These are phyloP conservation scores for Baorangia bicolor DNA, from an alignment of 768 basidiomycete genomes.

Conservation along the genomic window DNA sequence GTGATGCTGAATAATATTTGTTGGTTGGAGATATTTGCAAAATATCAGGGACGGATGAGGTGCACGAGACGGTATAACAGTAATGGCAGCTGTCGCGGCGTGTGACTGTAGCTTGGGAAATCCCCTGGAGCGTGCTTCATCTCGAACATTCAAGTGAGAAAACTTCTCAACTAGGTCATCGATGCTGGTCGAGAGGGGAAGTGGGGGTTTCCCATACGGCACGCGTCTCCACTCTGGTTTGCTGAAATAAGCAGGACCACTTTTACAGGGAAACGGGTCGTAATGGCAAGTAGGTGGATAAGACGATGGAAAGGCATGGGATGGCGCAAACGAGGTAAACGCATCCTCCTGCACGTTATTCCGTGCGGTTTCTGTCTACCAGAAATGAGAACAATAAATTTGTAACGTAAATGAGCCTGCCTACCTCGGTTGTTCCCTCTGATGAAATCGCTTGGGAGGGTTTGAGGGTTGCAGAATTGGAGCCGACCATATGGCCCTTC, in stretches of 20 bases:
- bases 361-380: not conserved
- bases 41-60: constrained; percentile 17
- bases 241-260: not conserved
- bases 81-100: constrained; percentile 18
- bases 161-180: constrained; percentile 13
- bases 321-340: not conserved
- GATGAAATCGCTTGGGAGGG: rapidly evolving
- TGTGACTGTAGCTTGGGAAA: not conserved
- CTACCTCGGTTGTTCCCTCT: too few relatives aligned
- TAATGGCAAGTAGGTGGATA: constrained; percentile 17
- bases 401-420: too few relatives aligned
- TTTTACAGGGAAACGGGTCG: constrained; percentile 21
- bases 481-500: not conserved
- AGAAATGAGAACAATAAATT: not conserved
- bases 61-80: constrained; percentile 13
- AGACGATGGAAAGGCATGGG: constrained; percentile 14
- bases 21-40: not conserved
- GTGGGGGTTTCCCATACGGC: not conserved
- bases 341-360: not conserved
- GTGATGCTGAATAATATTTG: not conserved
- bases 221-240: constrained; percentile 7
- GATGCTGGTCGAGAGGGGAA: not conserved
- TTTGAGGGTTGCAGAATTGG: not conserved
- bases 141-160: constrained; percentile 17
- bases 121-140: too few relatives aligned